These are phyloP conservation scores for Geopyxis carbonaria DNA, from an alignment of 495 filamentous ascomycete species.

Conservation along the genomic window DNA sequence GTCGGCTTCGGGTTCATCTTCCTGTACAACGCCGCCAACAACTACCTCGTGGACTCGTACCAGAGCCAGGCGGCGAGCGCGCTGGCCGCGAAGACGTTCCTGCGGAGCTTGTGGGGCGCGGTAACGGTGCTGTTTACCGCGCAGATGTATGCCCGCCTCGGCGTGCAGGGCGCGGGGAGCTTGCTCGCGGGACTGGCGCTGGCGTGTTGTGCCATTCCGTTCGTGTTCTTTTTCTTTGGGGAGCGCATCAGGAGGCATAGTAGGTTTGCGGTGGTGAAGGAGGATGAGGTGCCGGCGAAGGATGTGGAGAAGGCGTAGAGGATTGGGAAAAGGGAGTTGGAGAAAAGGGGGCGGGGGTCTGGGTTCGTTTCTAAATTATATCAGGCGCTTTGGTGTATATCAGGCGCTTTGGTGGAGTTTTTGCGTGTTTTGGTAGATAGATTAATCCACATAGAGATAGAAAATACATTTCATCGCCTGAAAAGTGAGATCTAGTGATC, in stretches of 20 bases:
- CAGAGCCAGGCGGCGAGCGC: slow-evolving; percentile 73
- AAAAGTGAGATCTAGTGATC: too few relatives aligned
- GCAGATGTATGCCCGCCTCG: slow-evolving; percentile 59
- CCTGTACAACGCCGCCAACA: slow-evolving; percentile 69
- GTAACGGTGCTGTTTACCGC: slow-evolving; percentile 56
- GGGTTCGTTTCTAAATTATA: too few relatives aligned
- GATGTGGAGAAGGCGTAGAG: too few relatives aligned
- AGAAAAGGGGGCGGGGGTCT: too few relatives aligned
- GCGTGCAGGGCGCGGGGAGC: slow-evolving; percentile 56
- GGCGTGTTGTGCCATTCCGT: slow-evolving; percentile 60
- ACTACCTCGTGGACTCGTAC: slow-evolving; percentile 58
- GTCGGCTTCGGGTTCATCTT: slow-evolving; percentile 78
- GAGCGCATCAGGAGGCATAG: slow-evolving; percentile 45
- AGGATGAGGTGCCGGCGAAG: slow-evolving; percentile 3
- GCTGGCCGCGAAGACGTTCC: slow-evolving; percentile 66
- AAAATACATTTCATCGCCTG: too few relatives aligned
- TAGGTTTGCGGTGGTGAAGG: slow-evolving; percentile 42
- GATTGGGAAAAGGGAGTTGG: too few relatives aligned
- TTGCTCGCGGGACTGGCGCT: slow-evolving; percentile 55
- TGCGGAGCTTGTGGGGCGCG: slow-evolving; percentile 67
- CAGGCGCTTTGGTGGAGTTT: too few relatives aligned
- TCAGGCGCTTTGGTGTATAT: too few relatives aligned
- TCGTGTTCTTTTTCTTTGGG: slow-evolving; percentile 58
- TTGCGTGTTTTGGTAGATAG: too few relatives aligned
- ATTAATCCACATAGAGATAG: too few relatives aligned